Base-by-base conservation (phyloP, 2,329 filamentous ascomycete species). In the Trichoderma brevicompactum region DNA sequence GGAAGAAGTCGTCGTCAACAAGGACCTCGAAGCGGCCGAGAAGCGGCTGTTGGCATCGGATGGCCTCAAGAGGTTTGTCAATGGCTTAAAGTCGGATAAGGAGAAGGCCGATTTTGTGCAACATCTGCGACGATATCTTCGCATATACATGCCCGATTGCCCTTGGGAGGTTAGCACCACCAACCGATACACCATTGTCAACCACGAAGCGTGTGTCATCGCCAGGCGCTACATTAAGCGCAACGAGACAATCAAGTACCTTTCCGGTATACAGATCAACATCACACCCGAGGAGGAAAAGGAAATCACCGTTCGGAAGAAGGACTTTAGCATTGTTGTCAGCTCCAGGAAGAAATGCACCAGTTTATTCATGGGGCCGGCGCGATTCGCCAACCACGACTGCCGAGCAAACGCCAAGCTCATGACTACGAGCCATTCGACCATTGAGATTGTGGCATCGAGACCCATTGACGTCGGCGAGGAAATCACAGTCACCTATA, bases 301-400 rank as follows among this genome's bases (percentile, higher is more conserved):
- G 67, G 88, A 91, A 65, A 85, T 98, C 65, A 90, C 92, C 32
- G 78, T 89, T 68, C 89, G 88, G 66, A 91, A 95, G 74, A 94
- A 94, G 74, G 95, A 99, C 75, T 99, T 99, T 76, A 97, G 94
- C 76, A 94, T 99, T 69, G 94, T 99, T 38, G 91, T 97, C 74
- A 97, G 94, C 68, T 94, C 92, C 70, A 86, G 95, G 66, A 94
- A 91, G 78, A 97, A 96, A 79, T 90, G 90, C 67, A 91, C 94
- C 36, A 96, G 92, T 59, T 81, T 99, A 48, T 98, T 99, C 75
- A 89, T 99, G 75, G 95, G 95, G 0, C 96, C 95, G 7, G 95
- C 95, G 40, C 89, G 95, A 58, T 98, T 99, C 76, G 93, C 95
- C 32, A 99, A 99, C 74, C 95, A 99, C 78, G 95, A 99, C 77